phyloP scores from a whole-genome alignment of 2,329 filamentous ascomycete species.

The Graphilbum sp. region DNA sequence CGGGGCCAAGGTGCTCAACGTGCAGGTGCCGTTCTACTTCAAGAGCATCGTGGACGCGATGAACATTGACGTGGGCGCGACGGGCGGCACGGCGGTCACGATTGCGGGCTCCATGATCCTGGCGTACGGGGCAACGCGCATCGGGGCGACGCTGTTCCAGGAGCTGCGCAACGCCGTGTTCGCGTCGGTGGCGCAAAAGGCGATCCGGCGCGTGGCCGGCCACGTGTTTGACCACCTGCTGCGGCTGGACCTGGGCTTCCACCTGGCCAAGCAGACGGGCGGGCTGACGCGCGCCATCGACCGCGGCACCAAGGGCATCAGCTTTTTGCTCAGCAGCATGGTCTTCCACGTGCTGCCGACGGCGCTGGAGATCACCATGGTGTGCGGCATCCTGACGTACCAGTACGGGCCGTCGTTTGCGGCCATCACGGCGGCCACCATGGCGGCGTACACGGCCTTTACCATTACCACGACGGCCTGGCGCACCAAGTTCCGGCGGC shows the following conservation, averaged over 20 bases:
- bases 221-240: slow-evolving; percentile 89
- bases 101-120: slow-evolving; percentile 87
- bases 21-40: slow-evolving; percentile 98
- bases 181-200: slow-evolving; percentile 91
- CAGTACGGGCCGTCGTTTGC: slow-evolving; percentile 90
- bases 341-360: slow-evolving; percentile 95
- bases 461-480: slow-evolving; percentile 93
- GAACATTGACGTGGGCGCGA: slow-evolving; percentile 66
- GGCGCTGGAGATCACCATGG: slow-evolving; percentile 82
- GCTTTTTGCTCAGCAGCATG: slow-evolving; percentile 93
- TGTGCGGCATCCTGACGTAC: slow-evolving; percentile 91
- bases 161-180: slow-evolving; percentile 94
- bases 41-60: slow-evolving; percentile 95
- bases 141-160: slow-evolving; percentile 80
- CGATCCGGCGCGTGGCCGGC: slow-evolving; percentile 76
- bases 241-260: slow-evolving; percentile 80
- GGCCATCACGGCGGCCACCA: slow-evolving; percentile 74
- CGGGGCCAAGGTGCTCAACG: slow-evolving; percentile 87
- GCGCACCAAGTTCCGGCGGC: slow-evolving; percentile 90
- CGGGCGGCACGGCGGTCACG: slow-evolving; percentile 77
- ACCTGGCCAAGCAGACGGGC: slow-evolving; percentile 85
- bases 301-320: slow-evolving; percentile 94
- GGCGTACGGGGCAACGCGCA: slow-evolving; percentile 76
- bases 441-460: slow-evolving; percentile 90
- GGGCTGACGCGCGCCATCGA: slow-evolving; percentile 89